Conservation (phyloP, 1,284 basidiomycete species). For the Malassezia brasiliensis region DNA sequence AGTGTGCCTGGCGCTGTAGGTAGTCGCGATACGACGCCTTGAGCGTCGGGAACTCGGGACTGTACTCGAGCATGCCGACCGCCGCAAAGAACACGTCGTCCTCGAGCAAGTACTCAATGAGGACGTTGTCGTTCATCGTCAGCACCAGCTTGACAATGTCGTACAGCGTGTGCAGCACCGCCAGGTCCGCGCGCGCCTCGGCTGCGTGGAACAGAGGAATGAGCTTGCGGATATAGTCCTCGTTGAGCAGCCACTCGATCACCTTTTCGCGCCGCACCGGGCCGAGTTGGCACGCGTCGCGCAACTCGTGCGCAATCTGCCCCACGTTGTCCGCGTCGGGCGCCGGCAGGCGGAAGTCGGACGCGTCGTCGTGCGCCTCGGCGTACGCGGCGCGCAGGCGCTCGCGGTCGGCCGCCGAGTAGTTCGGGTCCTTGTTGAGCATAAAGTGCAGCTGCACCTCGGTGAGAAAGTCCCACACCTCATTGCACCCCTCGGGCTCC, state of each 20-base stretch:
- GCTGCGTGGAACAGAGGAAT: conserved; percentile 74
- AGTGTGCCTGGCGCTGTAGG: conserved; percentile 67
- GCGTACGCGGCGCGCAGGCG: neutral
- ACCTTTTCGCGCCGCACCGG: conserved; percentile 62
- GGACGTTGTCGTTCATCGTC: conserved; percentile 82
- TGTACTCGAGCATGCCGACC: conserved; percentile 94
- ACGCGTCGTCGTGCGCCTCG: neutral
- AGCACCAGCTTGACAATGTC: conserved; percentile 92
- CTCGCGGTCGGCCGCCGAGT: neutral
- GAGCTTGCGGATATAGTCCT: conserved; percentile 81
- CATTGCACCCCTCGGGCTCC: conserved; percentile 85
- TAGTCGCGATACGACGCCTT: conserved; percentile 96
- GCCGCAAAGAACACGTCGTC: conserved; percentile 88
- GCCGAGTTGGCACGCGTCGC: conserved; percentile 39
- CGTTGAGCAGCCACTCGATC: conserved; percentile 54
- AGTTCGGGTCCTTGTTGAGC: conserved; percentile 14
- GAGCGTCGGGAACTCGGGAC: conserved; percentile 86
- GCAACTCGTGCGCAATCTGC: conserved; percentile 42
- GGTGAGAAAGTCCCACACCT: conserved; percentile 93
- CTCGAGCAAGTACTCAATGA: conserved; percentile 89
- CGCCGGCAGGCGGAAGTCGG: conserved; percentile 33
- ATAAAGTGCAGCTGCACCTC: conserved; percentile 78
- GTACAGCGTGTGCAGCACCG: conserved; percentile 80
- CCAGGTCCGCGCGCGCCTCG: conserved; percentile 81
- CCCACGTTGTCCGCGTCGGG: conserved; percentile 46